A percentile compares a stretch with the other conserved stretches of the same genome.
Conservation (phyloP, 2,329 filamentous ascomycete species). For the Taxawa tesnikishii region DNA sequence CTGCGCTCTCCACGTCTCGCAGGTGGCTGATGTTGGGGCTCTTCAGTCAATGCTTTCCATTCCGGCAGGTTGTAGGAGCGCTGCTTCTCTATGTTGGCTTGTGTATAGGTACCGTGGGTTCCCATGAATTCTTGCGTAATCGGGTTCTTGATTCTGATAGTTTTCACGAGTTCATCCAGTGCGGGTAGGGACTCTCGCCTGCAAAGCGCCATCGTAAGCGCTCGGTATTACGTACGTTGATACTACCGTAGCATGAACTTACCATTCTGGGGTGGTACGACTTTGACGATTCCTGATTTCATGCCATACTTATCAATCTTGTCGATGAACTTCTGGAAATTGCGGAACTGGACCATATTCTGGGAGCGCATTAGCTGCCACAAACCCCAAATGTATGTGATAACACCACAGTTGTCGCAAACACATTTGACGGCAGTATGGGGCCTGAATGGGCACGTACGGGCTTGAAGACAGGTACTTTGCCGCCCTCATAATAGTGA, state of each 20-base stretch:
- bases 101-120: slow-evolving; percentile 86
- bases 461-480: slow-evolving; percentile 87
- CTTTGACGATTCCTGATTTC: slow-evolving; percentile 93
- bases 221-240: no score
- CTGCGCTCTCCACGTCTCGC: slow-evolving; percentile 76
- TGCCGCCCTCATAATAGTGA: slow-evolving; percentile 72
- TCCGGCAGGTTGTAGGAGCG: slow-evolving; percentile 93
- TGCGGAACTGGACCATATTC: slow-evolving; percentile 86
- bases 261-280: slow-evolving; percentile 91
- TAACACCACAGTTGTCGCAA: no score
- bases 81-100: slow-evolving; percentile 93
- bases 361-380: slow-evolving; percentile 17
- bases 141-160: slow-evolving; percentile 86
- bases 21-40: slow-evolving; percentile 90
- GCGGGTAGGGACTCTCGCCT: slow-evolving; percentile 60
- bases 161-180: slow-evolving; percentile 77
- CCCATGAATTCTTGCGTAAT: slow-evolving; percentile 98
- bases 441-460: slow-evolving; percentile 31
- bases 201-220: slow-evolving; percentile 5
- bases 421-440: no score
- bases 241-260: no score
- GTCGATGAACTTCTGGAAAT: slow-evolving; percentile 84
- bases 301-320: slow-evolving; percentile 91
- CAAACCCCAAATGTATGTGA: slow-evolving; percentile 3
- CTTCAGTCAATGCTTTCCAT: slow-evolving; percentile 86